Base-by-base conservation (phyloP, 2,329 filamentous ascomycete genomes). In the Trichophyton schoenleinii region DNA sequence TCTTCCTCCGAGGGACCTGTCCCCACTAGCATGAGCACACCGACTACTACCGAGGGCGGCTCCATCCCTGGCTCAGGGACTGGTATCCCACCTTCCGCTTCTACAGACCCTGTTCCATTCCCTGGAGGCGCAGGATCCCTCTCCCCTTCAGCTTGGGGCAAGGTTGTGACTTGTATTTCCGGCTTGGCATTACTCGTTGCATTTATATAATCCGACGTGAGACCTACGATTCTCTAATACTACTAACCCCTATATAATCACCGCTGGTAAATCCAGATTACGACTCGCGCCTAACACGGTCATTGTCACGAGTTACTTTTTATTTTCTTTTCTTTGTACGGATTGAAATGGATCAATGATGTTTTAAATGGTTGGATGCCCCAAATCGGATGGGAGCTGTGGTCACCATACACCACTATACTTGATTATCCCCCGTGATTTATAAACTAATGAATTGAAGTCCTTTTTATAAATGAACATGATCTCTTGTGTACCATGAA, bases 111-210 rank as follows among this genome's bases (percentile, higher is more conserved):
- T 7, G 31, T 58, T 15, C 18, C 22, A 38, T 42, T 42, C 31
- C 57, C 57, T 36, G 57, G 57, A 58, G 42, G 57, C 13, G 57
- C 57, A 25, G 41, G 41, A 15, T 58, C 57, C 18, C 20, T 58
- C 6, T 42, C 34, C 18, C 57, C 57, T n/a, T 46, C 57, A 11
- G 18, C 34, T 15, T 58, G 57, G 57, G 49, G 49, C 18, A 55
- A 55, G 49, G 49, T 20, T 20, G 3, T 55, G 28, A 55, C 49
- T 6, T 55, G 28, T 15, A 34, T 55, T 6, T 55, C 49, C 15
- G 5, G 49, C 25, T 20, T 55, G 49, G 49, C 28, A 20, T 36
- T 55, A 55, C 49, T 55, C n/a, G 20, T 20, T 55, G 28, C 49
- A 36, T 55, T 55, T 55, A 55, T 55, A 55, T 55, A 55, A 36